Conservation (phyloP, 208 protist genomes). For the Endotrypanum monterogeii region DNA sequence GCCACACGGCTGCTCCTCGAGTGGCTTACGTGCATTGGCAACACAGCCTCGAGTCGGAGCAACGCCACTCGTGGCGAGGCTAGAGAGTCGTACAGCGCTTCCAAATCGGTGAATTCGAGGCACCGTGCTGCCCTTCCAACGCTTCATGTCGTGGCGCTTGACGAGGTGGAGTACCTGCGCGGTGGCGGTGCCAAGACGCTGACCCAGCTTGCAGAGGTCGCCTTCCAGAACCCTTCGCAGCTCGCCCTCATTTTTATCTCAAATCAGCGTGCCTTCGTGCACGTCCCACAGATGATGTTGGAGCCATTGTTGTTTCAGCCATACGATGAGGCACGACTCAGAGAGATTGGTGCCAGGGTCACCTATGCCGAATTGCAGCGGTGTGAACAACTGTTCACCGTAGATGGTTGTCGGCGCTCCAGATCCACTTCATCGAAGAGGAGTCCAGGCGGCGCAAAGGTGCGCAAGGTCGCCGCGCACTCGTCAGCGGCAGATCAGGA, state of each 20-base stretch:
- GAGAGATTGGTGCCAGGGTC: conserved; percentile 43
- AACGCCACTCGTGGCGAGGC: not conserved
- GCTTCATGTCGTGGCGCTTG: conserved; percentile 73
- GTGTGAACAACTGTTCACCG: conserved; percentile 14
- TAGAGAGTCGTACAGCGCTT: not conserved
- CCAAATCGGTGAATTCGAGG: not conserved
- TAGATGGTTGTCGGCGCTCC: not conserved
- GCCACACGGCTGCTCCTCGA: conserved; percentile 37
- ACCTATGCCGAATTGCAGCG: conserved; percentile 32
- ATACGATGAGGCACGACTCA: conserved; percentile 54
- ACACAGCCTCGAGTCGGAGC: not conserved
- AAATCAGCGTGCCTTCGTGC: conserved; percentile 75
- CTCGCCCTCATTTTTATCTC: conserved; percentile 82
- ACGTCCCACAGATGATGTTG: conserved; percentile 67
- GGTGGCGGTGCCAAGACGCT: conserved; percentile 39
- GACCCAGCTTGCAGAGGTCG: conserved; percentile 47
- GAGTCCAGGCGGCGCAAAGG: not conserved
- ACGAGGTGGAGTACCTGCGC: conserved; percentile 82
- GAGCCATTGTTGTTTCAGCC: conserved; percentile 69
- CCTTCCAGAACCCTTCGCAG: conserved; percentile 41
- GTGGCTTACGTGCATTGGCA: conserved; percentile 26
- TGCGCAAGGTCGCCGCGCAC: not conserved
- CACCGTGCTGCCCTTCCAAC: conserved; percentile 3
- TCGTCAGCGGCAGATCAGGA: not conserved
- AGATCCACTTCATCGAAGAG: not conserved